phyloP scores from a whole-genome alignment of 306 rosid genomes.

The Quercus rubra region DNA sequence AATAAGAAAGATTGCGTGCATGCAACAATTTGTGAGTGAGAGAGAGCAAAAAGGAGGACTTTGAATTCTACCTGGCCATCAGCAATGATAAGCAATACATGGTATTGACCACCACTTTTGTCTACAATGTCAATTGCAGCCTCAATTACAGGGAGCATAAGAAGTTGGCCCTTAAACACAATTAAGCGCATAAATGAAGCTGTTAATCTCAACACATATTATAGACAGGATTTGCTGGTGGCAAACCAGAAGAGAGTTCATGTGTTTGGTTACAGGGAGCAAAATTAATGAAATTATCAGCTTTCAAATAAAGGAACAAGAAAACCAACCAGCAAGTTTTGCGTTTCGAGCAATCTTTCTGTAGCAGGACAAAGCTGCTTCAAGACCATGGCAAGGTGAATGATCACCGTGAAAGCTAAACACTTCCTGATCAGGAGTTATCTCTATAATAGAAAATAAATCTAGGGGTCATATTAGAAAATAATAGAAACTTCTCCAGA shows the following conservation, averaged over 20 bases:
- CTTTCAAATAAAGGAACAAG: not conserved
- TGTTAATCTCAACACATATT: not conserved
- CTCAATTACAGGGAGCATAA: conserved; percentile 71
- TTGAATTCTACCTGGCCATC: conserved; percentile 70
- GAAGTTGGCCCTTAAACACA: conserved; percentile 81
- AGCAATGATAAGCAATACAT: conserved; percentile 76
- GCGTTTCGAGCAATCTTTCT: conserved; percentile 54
- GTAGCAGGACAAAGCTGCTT: conserved; percentile 78
- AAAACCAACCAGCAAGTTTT: conserved; percentile 57
- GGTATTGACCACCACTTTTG: conserved; percentile 80
- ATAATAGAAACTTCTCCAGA: not conserved
- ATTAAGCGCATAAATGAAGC: conserved; percentile 17
- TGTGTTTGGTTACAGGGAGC: too few species aligned
- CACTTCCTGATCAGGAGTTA: conserved; percentile 77
- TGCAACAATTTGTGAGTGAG: not conserved
- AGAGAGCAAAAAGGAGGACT: not conserved
- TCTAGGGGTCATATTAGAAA: conserved; percentile 8
- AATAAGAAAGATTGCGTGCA: not conserved
- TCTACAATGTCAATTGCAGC: conserved; percentile 89
- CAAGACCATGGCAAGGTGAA: conserved; percentile 81
- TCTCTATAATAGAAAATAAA: conserved; percentile 40
- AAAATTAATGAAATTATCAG: not conserved
- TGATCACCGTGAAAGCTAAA: conserved; percentile 85
- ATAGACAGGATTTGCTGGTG: not conserved
- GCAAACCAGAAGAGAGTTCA: not conserved